Conservation (phyloP, 495 filamentous ascomycete genomes). For the Clohesyomyces aquaticus region DNA sequence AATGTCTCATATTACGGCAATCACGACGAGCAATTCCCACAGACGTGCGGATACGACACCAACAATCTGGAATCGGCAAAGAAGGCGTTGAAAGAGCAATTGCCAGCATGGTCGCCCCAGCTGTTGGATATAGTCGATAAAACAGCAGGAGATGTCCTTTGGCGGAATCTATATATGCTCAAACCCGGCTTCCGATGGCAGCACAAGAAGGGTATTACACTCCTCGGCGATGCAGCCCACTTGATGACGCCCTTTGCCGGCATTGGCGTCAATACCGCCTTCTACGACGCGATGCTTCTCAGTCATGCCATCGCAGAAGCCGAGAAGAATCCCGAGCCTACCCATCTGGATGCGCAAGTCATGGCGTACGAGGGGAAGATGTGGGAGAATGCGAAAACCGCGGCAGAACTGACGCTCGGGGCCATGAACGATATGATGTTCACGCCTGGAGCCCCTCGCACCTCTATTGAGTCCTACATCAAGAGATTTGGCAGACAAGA, state of each 20-base stretch:
- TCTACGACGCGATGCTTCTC: slow-evolving; percentile 62
- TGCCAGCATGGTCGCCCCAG: slow-evolving; percentile 37
- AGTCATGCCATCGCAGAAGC: slow-evolving; percentile 50
- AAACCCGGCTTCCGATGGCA: slow-evolving; percentile 57
- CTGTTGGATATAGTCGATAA: slow-evolving; percentile 25
- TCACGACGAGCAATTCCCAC: slow-evolving; percentile 49
- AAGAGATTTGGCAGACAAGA: slow-evolving; percentile 8
- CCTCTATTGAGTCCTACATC: slow-evolving; percentile 14
- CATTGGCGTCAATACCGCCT: slow-evolving; percentile 62
- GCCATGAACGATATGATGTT: slow-evolving; percentile 18
- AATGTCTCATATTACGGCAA: slow-evolving; percentile 43
- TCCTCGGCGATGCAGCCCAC: slow-evolving; percentile 67
- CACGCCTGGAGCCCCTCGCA: slow-evolving; percentile 13
- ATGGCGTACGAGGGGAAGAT: slow-evolving; percentile 19
- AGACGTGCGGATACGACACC: slow-evolving; percentile 43
- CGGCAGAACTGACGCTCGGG: not conserved
- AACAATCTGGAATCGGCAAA: slow-evolving; percentile 14
- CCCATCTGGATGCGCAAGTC: slow-evolving; percentile 8
- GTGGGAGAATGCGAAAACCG: slow-evolving; percentile 2
- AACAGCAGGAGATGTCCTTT: slow-evolving; percentile 6
- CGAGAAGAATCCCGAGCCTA: not conserved
- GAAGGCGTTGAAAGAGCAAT: slow-evolving; percentile 28
- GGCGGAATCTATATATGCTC: slow-evolving; percentile 54
- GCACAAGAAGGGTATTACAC: slow-evolving; percentile 51
- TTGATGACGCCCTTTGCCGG: slow-evolving; percentile 65